Percentiles rank a stretch among this genome's conserved stretches.
Conservation (phyloP, 2,329 filamentous ascomycete genomes). For the Pestalotiopsis sp. region DNA sequence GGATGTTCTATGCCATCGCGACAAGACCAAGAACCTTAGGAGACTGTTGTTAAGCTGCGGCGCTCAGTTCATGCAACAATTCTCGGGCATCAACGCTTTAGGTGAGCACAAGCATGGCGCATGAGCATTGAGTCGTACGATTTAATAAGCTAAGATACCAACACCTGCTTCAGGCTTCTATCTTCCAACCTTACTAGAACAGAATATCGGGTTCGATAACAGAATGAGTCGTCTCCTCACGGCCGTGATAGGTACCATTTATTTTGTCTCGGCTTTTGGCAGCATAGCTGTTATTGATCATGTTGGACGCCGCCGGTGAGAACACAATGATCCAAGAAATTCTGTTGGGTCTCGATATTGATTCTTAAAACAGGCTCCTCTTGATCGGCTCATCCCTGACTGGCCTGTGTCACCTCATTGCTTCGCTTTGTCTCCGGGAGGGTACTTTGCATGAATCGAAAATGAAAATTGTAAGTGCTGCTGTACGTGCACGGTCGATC, state of each 20-base stretch:
- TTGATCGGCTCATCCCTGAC: constrained; percentile 38
- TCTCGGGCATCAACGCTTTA: constrained; percentile 45
- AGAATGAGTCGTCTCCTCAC: constrained; percentile 56
- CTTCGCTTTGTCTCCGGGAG: constrained; percentile 36
- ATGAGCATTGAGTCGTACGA: not conserved
- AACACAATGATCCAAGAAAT: not conserved
- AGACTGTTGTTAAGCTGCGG: constrained; percentile 37
- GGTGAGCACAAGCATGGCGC: constrained; percentile 16
- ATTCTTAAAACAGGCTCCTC: constrained; percentile 34
- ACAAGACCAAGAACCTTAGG: constrained; percentile 36
- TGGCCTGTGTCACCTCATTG: constrained; percentile 39
- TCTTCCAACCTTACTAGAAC: constrained; percentile 57
- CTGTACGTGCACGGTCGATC: not conserved
- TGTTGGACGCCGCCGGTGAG: constrained; percentile 41
- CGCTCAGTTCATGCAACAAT: constrained; percentile 52
- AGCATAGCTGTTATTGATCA: constrained; percentile 42
- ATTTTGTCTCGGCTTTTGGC: constrained; percentile 37
- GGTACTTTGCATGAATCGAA: constrained; percentile 32
- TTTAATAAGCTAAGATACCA: not conserved
- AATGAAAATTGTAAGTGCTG: constrained; percentile 24
- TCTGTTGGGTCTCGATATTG: not conserved
- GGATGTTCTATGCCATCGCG: constrained; percentile 38
- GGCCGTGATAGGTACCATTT: constrained; percentile 49
- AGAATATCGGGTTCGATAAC: constrained; percentile 56
- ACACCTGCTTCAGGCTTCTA: constrained; percentile 37